Evolutionary conservation across 192 early-diverging fungal genomes (phyloP).

Genomic region (Backusella psychrophila): DNA sequence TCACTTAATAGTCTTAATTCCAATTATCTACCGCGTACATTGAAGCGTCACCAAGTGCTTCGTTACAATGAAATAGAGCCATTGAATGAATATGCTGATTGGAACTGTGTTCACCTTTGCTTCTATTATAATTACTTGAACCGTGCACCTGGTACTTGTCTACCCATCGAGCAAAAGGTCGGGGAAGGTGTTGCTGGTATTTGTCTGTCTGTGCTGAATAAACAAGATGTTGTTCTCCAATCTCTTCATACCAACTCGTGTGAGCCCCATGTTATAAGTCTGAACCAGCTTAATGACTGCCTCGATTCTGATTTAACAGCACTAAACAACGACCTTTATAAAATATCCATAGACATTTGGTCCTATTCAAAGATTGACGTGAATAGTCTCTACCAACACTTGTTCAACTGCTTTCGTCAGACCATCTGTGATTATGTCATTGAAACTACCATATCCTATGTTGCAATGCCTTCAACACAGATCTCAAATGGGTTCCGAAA

Average conservation of each 20-base stretch:
- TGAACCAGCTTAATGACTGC: slow-evolving; percentile 12
- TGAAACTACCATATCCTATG: slow-evolving; percentile 28
- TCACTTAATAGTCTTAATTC: slow-evolving; percentile 43
- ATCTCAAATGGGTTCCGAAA: background rate
- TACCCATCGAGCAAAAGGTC: slow-evolving; percentile 42
- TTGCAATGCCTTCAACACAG: background rate
- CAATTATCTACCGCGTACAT: slow-evolving; percentile 34
- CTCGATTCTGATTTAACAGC: slow-evolving; percentile 13
- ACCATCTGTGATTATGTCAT: slow-evolving; percentile 56
- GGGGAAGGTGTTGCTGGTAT: slow-evolving; percentile 57
- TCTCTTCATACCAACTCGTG: slow-evolving; percentile 19
- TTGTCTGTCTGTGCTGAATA: slow-evolving; percentile 41
- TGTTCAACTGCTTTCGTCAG: slow-evolving; percentile 48
- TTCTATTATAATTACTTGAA: slow-evolving; percentile 52
- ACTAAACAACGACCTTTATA: slow-evolving; percentile 16
- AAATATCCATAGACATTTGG: slow-evolving; percentile 52
- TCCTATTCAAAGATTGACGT: slow-evolving; percentile 42
- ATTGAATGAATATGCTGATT: slow-evolving; percentile 3
- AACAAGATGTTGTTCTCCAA: slow-evolving; percentile 32
- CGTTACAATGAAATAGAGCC: slow-evolving; percentile 33
- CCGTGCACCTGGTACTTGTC: slow-evolving; percentile 28
- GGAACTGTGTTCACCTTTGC: slow-evolving; percentile 32
- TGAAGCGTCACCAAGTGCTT: slow-evolving; percentile 40
- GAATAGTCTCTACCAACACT: slow-evolving; percentile 32
- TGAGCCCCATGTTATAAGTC: background rate